phyloP scores from a whole-genome alignment of 805 yeast genomes.

The Myxozyma neglecta region DNA sequence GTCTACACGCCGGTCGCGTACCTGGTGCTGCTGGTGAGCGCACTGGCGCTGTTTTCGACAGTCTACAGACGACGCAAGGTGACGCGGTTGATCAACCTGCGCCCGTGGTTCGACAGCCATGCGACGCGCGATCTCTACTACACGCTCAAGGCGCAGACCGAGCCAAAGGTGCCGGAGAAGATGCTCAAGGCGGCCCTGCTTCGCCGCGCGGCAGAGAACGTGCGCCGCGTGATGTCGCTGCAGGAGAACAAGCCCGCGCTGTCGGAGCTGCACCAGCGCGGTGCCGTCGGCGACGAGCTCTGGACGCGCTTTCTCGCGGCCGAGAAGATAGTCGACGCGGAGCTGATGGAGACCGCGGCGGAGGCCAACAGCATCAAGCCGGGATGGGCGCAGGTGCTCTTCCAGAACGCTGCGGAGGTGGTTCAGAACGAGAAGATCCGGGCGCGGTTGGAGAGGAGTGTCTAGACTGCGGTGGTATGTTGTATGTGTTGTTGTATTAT shows the following conservation, averaged over 20 bases:
- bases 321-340: slow-evolving; percentile 74
- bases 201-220: slow-evolving; percentile 80
- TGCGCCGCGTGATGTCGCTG: slow-evolving; percentile 77
- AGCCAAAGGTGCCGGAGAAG: slow-evolving; percentile 68
- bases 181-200: slow-evolving; percentile 68
- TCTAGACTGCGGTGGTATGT: not conserved
- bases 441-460: slow-evolving; percentile 54
- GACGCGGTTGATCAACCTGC: slow-evolving; percentile 55
- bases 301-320: slow-evolving; percentile 78
- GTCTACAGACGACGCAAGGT: slow-evolving; percentile 36
- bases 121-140: slow-evolving; percentile 63
- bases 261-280: slow-evolving; percentile 74
- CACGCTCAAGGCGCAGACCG: slow-evolving; percentile 52
- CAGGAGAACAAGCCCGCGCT: slow-evolving; percentile 75
- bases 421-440: slow-evolving; percentile 89
- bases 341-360: slow-evolving; percentile 68
- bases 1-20: slow-evolving; percentile 32
- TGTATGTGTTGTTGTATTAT: not conserved
- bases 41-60: slow-evolving; percentile 29
- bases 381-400: slow-evolving; percentile 77
- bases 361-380: slow-evolving; percentile 74
- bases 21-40: slow-evolving; percentile 24
- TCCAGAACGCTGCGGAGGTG: slow-evolving; percentile 81
- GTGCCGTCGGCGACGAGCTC: slow-evolving; percentile 87
- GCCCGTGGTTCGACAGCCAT: slow-evolving; percentile 71